Percentiles rank a stretch among this genome's conserved stretches.
Evolutionary conservation across 805 yeast genomes (phyloP).

Genomic region (Debaryomyces maramus): DNA sequence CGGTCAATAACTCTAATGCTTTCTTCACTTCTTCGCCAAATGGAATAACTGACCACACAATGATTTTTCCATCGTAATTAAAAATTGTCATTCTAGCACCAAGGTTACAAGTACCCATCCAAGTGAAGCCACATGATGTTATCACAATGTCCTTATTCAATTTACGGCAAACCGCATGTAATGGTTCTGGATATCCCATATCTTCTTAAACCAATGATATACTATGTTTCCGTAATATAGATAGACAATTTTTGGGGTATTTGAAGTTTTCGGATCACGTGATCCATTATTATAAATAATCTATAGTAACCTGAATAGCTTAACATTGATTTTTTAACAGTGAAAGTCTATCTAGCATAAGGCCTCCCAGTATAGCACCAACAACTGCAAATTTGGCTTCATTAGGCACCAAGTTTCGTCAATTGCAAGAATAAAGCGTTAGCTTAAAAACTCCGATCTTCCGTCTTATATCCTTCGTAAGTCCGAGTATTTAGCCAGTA

Average conservation of each 20-base stretch:
- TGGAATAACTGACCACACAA: constrained; percentile 60
- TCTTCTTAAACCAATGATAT: too few species aligned
- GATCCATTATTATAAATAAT: too few species aligned
- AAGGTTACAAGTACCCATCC: constrained; percentile 29
- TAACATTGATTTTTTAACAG: neutral
- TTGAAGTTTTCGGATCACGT: too few species aligned
- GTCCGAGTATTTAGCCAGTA: too few species aligned
- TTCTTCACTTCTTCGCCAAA: constrained; percentile 45
- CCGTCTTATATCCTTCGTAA: too few species aligned
- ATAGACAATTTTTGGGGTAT: too few species aligned
- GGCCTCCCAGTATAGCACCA: neutral
- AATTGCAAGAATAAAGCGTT: too few species aligned
- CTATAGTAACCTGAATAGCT: too few species aligned
- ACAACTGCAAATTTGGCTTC: neutral
- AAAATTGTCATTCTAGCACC: constrained; percentile 46
- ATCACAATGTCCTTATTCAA: constrained; percentile 34
- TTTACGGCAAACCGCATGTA: constrained; percentile 29
- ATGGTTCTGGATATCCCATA: constrained; percentile 35
- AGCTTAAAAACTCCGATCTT: too few species aligned
- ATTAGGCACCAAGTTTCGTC: too few species aligned
- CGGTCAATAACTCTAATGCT: constrained; percentile 29
- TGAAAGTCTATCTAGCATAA: neutral
- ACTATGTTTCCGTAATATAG: too few species aligned
- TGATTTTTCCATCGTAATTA: constrained; percentile 26
- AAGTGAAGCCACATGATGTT: constrained; percentile 33